Percentiles rank a stretch among this genome's conserved stretches.
Evolutionary conservation across 345 rosid species (phyloP).

Genomic region (Cardamine resedifolia): DNA sequence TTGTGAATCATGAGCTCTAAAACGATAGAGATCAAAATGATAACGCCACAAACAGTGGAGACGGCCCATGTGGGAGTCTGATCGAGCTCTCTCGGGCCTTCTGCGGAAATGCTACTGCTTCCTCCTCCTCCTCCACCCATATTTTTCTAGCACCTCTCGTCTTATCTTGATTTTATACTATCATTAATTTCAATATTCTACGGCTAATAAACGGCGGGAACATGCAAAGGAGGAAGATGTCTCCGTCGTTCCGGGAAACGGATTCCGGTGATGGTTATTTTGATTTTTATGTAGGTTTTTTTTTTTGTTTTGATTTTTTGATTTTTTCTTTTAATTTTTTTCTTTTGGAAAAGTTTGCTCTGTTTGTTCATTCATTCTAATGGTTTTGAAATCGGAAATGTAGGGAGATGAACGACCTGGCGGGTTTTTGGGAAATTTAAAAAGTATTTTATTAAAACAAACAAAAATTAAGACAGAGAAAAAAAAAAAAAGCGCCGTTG

Average conservation of each 20-base stretch:
- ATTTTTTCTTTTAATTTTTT: neutral
- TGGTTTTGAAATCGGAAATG: constrained; percentile 35
- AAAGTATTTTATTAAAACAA: neutral
- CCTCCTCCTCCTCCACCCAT: constrained; percentile 67
- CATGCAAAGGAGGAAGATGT: neutral
- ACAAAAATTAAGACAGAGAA: neutral
- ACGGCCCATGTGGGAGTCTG: constrained; percentile 98
- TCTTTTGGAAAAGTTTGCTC: neutral
- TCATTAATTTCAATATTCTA: neutral
- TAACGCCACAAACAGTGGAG: constrained; percentile 64
- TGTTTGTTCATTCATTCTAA: constrained; percentile 27
- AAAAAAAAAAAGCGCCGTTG: constrained; percentile 55
- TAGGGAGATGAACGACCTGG: constrained; percentile 37
- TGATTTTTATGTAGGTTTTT: neutral
- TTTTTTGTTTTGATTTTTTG: neutral
- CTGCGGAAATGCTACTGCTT: neutral
- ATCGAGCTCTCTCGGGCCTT: constrained; percentile 69
- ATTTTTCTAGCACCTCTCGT: neutral
- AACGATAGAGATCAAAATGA: constrained; percentile 63
- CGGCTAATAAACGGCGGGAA: constrained; percentile 19
- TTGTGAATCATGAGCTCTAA: constrained; percentile 66
- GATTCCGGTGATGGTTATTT: neutral
- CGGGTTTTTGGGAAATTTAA: constrained; percentile 30
- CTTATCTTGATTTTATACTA: neutral
- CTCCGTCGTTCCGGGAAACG: constrained; percentile 26